A percentile compares a stretch with the other conserved stretches of the same genome.
Evolutionary conservation across 768 basidiomycete species (phyloP).

Genomic region (Mycena vulgaris): DNA sequence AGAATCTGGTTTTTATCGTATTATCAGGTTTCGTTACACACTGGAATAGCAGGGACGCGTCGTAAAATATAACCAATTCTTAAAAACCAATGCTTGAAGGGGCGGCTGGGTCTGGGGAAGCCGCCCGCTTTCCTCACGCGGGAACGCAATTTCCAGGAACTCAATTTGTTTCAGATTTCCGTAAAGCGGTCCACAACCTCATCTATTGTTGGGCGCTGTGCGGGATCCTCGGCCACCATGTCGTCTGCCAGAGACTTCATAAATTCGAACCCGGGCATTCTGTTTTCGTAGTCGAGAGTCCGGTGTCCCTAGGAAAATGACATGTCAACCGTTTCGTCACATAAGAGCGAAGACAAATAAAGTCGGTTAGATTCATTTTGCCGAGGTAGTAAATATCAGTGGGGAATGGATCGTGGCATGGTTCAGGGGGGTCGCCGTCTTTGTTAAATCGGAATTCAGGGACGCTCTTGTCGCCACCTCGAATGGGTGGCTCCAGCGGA

Average conservation of each 20-base stretch:
- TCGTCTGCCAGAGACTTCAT: not conserved
- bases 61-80: not conserved
- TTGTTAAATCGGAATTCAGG: not conserved
- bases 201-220: not conserved
- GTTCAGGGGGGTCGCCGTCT: not conserved
- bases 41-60: not conserved
- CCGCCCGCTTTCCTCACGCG: not conserved
- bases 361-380: not conserved
- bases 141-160: not conserved
- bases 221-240: not conserved
- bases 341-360: not conserved
- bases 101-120: not conserved
- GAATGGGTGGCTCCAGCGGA: not conserved
- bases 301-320: not conserved
- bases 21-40: no score
- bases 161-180: not conserved
- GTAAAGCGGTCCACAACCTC: not conserved
- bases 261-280: not conserved
- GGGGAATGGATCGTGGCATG: not conserved
- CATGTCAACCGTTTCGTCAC: not conserved
- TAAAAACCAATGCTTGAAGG: not conserved
- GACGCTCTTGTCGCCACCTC: not conserved
- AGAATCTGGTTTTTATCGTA: no score
- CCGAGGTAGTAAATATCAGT: conserved; percentile 1
- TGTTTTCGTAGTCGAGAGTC: not conserved